A percentile compares a stretch with the other conserved stretches of the same genome.
Evolutionary conservation across 345 rosid genomes (phyloP).

Genomic region (Ceriops decandra): DNA sequence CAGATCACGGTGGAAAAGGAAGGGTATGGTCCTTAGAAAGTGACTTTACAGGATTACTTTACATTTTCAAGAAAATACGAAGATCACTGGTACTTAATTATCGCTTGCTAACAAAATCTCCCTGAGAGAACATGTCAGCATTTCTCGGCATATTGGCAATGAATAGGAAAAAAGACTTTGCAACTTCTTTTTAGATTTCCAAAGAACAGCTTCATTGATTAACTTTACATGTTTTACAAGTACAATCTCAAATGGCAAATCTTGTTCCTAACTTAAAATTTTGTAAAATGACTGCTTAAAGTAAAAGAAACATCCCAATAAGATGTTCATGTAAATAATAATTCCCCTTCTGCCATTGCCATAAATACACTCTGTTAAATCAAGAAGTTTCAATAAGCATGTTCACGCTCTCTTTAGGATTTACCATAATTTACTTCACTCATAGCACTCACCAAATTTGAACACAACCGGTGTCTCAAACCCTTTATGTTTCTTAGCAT

Average conservation of each 20-base stretch:
- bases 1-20: not conserved
- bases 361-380: not conserved
- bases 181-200: slow-evolving; percentile 10
- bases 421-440: not conserved
- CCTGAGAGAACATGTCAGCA: not conserved
- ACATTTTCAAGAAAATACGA: slow-evolving; percentile 3
- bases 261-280: not conserved
- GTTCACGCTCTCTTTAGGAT: not conserved
- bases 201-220: not conserved
- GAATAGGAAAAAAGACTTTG: not conserved
- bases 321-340: not conserved
- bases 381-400: not conserved
- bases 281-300: not conserved
- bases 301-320: not conserved
- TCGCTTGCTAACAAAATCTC: not conserved
- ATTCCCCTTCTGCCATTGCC: not conserved
- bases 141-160: not conserved
- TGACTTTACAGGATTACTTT: slow-evolving; percentile 16
- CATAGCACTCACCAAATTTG: too few species aligned
- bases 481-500: too few species aligned
- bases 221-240: slow-evolving; percentile 1
- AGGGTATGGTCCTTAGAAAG: slow-evolving; percentile 11
- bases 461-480: too few species aligned
- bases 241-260: not conserved
- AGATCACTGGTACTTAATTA: not conserved